These are phyloP conservation scores for Malus hybrid DNA, from an alignment of 331 rosid genomes.

Conservation along the genomic window DNA sequence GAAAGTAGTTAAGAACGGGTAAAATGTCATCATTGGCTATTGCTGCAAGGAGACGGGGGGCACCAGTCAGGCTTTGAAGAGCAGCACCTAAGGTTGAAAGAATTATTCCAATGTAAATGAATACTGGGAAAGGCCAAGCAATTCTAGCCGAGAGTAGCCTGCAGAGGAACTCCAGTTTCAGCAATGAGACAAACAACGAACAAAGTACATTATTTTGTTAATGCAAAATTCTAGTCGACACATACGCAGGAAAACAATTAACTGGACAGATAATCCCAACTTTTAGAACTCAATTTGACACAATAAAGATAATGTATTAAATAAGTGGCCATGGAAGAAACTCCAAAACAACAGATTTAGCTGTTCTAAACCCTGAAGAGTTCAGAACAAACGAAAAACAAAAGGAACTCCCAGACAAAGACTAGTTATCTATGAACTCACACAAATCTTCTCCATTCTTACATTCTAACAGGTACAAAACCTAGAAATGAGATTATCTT, in stretches of 20 bases:
- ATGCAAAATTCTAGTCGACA: neutral
- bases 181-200: conserved; percentile 3
- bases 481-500: neutral
- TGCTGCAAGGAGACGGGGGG: conserved; percentile 98
- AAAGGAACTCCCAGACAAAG: neutral
- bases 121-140: conserved; percentile 96
- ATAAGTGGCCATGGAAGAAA: neutral
- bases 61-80: conserved; percentile 98
- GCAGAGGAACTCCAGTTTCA: conserved; percentile 37
- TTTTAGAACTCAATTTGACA: neutral
- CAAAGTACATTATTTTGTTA: neutral
- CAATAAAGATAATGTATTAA: neutral
- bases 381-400: neutral
- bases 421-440: neutral
- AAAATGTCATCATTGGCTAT: conserved; percentile 97
- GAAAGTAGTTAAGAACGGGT: conserved; percentile 89
- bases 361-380: neutral
- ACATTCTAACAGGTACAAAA: neutral
- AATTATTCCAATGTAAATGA: conserved; percentile 88
- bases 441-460: neutral
- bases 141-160: conserved; percentile 93
- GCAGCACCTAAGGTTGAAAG: conserved; percentile 99
- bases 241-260: neutral
- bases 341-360: neutral
- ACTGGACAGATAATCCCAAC: neutral